Conservation (phyloP, 208 protist genomes). For the Trypanosoma grayi region DNA sequence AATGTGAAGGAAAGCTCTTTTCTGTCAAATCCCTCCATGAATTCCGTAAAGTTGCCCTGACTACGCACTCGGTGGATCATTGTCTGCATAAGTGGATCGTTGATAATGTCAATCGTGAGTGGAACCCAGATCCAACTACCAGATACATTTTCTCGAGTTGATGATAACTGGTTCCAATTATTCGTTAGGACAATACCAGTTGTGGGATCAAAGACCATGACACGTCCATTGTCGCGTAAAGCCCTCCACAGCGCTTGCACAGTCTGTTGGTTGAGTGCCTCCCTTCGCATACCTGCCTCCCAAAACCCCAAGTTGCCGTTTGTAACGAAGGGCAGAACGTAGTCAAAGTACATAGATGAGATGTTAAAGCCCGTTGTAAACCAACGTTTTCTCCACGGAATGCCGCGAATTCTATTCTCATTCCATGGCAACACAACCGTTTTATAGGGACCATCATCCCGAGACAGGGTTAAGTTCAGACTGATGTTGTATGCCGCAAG, state of each 20-base stretch:
- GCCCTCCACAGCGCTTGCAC: constrained; percentile 35
- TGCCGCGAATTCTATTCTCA: constrained; percentile 16
- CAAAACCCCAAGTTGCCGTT: constrained; percentile 39
- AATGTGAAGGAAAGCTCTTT: constrained; percentile 31
- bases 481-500: not conserved
- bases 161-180: constrained; percentile 33
- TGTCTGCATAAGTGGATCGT: constrained; percentile 37
- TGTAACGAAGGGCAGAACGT: constrained; percentile 57
- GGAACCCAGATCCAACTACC: not conserved
- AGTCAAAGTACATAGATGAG: constrained; percentile 56
- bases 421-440: constrained; percentile 42
- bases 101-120: constrained; percentile 32
- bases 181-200: constrained; percentile 48
- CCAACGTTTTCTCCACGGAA: constrained; percentile 28
- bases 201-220: constrained; percentile 53
- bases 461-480: not conserved
- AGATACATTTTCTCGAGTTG: not conserved
- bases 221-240: constrained; percentile 48
- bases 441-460: constrained; percentile 27
- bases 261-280: constrained; percentile 39
- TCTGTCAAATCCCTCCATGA: constrained; percentile 27
- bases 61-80: constrained; percentile 28
- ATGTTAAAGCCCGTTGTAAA: constrained; percentile 1
- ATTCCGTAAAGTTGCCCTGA: constrained; percentile 25
- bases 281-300: constrained; percentile 38